phyloP scores from a whole-genome alignment of 2,329 filamentous ascomycete species.

The Trichoderma oligosporum region DNA sequence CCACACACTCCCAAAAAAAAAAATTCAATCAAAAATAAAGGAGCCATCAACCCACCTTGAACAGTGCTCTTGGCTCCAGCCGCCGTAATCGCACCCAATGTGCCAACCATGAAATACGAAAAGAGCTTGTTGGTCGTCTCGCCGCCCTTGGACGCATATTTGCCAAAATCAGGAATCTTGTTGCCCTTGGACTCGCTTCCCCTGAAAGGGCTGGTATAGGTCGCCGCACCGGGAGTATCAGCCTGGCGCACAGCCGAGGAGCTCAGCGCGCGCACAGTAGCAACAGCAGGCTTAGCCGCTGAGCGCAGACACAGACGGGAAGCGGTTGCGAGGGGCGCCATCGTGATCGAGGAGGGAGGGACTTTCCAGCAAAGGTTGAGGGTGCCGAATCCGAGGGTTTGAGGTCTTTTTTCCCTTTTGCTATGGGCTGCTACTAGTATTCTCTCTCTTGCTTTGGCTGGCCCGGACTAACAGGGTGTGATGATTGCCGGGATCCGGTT shows the following conservation, averaged over 20 bases:
- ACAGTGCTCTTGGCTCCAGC: conserved; percentile 97
- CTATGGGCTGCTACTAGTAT: no score
- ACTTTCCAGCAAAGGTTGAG: no score
- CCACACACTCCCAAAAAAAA: background rate
- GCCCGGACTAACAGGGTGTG: conserved; percentile 28
- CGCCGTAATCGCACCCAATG: conserved; percentile 85
- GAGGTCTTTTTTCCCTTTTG: conserved; percentile 46
- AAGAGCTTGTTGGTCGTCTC: conserved; percentile 79
- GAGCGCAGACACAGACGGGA: conserved; percentile 67
- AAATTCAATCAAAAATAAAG: no score
- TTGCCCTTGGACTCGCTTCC: conserved; percentile 55
- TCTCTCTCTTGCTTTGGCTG: conserved; percentile 16
- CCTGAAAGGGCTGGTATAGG: conserved; percentile 63
- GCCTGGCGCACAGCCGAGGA: conserved; percentile 49
- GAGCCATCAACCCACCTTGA: conserved; percentile 66
- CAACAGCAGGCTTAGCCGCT: conserved; percentile 39
- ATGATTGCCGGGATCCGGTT: conserved; percentile 37
- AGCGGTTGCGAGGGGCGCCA: conserved; percentile 66
- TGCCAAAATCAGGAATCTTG: conserved; percentile 83
- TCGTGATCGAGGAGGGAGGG: conserved; percentile 35
- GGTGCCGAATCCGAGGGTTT: conserved; percentile 33
- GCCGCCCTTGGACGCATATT: conserved; percentile 71
- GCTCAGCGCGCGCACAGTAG: conserved; percentile 56
- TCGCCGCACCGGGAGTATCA: conserved; percentile 45
- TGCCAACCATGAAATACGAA: conserved; percentile 97